A percentile compares a stretch with the other conserved stretches of the same genome.
Evolutionary conservation across 2,329 filamentous ascomycete species (phyloP).

Genomic region (Mycosphaerella arachidis): DNA sequence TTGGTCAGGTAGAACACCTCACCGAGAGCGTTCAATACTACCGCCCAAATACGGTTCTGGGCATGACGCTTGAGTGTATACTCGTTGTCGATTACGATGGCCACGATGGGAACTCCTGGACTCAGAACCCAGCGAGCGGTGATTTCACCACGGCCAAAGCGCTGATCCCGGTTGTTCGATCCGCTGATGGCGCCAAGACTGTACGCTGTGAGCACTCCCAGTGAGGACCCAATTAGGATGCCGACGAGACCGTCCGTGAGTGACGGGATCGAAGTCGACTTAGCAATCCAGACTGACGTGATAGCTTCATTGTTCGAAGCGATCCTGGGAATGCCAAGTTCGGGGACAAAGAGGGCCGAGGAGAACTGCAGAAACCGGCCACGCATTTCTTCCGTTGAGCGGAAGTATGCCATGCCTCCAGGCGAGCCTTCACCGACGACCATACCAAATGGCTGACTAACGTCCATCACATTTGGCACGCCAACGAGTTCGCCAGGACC

Average conservation of each 20-base stretch:
- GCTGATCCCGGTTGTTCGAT: slow-evolving; percentile 57
- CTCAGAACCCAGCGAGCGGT: slow-evolving; percentile 86
- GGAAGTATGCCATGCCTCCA: slow-evolving; percentile 74
- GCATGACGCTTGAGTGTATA: slow-evolving; percentile 68
- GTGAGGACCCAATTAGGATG: slow-evolving; percentile 76
- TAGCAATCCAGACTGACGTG: slow-evolving; percentile 84
- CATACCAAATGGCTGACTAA: slow-evolving; percentile 80
- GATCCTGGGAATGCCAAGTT: slow-evolving; percentile 71
- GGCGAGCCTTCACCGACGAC: slow-evolving; percentile 82
- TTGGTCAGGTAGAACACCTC: slow-evolving; percentile 83
- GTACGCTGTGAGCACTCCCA: slow-evolving; percentile 78
- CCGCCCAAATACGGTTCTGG: slow-evolving; percentile 76
- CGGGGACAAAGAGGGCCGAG: slow-evolving; percentile 56
- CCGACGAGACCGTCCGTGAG: slow-evolving; percentile 74
- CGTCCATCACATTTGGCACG: slow-evolving; percentile 80
- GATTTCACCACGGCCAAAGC: slow-evolving; percentile 68
- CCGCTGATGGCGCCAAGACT: slow-evolving; percentile 49
- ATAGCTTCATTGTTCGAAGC: slow-evolving; percentile 66
- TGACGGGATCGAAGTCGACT: slow-evolving; percentile 65
- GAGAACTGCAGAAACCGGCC: slow-evolving; percentile 68
- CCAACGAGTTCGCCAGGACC: slow-evolving; percentile 72
- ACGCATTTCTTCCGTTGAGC: slow-evolving; percentile 66
- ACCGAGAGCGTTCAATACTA: slow-evolving; percentile 86
- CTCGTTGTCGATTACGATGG: slow-evolving; percentile 76
- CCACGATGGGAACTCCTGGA: slow-evolving; percentile 86